Percentiles rank a stretch among this genome's conserved stretches.
Evolutionary conservation across 192 early-diverging fungal species (phyloP).

Genomic region (Entomortierella lignicola): DNA sequence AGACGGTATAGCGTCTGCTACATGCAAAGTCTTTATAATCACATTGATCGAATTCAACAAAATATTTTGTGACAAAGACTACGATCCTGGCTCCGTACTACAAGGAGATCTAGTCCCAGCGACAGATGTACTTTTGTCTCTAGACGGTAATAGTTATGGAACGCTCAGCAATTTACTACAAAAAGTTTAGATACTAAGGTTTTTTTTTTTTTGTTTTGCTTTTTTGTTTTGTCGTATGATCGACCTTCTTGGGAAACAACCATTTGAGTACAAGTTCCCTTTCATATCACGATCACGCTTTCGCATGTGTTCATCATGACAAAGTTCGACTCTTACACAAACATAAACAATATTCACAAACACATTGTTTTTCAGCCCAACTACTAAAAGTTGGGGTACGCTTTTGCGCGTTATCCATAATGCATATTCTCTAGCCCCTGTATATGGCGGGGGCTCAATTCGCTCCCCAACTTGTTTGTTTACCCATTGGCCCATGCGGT

Average conservation of each 20-base stretch:
- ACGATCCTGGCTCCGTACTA: not conserved
- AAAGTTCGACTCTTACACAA: not conserved
- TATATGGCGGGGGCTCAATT: not conserved
- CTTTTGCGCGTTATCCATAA: not conserved
- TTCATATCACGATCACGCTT: constrained; percentile 6
- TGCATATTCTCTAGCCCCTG: not conserved
- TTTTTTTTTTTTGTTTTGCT: constrained; percentile 5
- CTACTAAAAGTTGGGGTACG: not conserved
- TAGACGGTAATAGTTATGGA: not conserved
- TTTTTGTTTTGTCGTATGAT: not conserved
- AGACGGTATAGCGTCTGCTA: not conserved
- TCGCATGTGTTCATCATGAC: constrained; percentile 26
- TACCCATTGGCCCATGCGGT: not conserved
- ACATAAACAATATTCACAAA: not conserved
- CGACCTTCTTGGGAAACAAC: not conserved
- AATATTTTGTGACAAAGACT: not conserved
- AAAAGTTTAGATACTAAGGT: not conserved
- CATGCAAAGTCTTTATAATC: not conserved
- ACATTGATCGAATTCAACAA: not conserved
- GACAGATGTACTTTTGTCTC: not conserved
- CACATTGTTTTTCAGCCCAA: not conserved
- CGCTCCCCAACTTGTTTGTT: too few species aligned
- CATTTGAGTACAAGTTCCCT: not conserved
- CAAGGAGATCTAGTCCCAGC: not conserved
- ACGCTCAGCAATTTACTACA: too few species aligned